phyloP scores from a whole-genome alignment of 1,284 basidiomycete species.

The Ganoderma boninense region DNA sequence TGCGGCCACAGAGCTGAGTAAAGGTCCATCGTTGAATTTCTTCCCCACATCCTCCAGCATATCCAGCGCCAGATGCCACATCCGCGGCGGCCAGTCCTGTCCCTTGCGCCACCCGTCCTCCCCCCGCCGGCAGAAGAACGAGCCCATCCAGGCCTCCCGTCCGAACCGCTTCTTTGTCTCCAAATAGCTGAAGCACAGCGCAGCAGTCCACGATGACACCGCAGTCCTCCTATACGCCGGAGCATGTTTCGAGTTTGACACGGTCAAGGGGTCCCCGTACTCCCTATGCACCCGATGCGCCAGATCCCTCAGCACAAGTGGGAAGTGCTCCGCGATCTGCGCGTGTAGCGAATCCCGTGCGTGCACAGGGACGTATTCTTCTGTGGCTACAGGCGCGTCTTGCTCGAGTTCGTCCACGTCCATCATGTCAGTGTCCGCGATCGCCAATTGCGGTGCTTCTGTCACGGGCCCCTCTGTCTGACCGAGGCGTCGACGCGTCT shows the following conservation, averaged over 20 bases:
- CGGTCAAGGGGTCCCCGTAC: conserved; percentile 40
- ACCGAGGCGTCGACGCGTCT: conserved; percentile 29
- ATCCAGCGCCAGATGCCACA: conserved; percentile 64
- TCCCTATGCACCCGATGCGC: conserved; percentile 60
- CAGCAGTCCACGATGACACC: conserved; percentile 58
- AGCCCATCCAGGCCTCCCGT: conserved; percentile 49
- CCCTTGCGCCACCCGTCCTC: conserved; percentile 61
- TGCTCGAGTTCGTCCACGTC: conserved; percentile 72
- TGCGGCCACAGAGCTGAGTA: conserved; percentile 57
- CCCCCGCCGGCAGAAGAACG: conserved; percentile 60
- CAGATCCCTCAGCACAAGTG: conserved; percentile 63
- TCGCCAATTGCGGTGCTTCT: conserved; percentile 31
- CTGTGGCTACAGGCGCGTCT: conserved; percentile 24
- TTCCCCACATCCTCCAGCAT: conserved; percentile 57
- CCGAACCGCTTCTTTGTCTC: conserved; percentile 42
- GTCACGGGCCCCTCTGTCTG: conserved; percentile 32
- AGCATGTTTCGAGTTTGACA: conserved; percentile 60
- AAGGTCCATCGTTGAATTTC: conserved; percentile 58
- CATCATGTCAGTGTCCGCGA: conserved; percentile 58
- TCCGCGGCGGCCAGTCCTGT: conserved; percentile 72
- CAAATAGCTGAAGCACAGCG: conserved; percentile 67
- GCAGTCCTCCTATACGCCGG: conserved; percentile 54
- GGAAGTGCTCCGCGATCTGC: conserved; percentile 75
- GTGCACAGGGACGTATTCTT: conserved; percentile 53
- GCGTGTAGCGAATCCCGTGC: conserved; percentile 72